Conservation (phyloP, 139 green algal genomes). For the Limnomonas spitsbergensis region DNA sequence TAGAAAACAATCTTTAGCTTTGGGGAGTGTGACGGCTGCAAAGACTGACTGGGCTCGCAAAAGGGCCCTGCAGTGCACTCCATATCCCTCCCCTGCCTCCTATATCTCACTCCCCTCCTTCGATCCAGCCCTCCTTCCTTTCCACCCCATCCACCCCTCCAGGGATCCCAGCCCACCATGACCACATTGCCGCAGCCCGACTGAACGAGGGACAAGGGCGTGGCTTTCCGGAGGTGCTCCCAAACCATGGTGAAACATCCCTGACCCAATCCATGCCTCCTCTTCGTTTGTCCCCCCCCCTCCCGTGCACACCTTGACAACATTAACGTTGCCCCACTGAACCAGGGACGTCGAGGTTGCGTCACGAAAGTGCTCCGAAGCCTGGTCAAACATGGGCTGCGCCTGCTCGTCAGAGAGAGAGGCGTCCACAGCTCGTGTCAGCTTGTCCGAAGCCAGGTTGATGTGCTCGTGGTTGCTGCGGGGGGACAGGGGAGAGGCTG, state of each 20-base stretch:
- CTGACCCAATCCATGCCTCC: no score
- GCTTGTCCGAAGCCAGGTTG: slow-evolving; percentile 53
- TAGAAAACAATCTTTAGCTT: no score
- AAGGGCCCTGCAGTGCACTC: background rate
- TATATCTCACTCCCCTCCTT: no score
- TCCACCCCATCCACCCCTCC: no score
- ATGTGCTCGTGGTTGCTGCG: slow-evolving; percentile 72
- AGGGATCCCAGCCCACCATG: no score
- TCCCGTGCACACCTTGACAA: slow-evolving; percentile 9
- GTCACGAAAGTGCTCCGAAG: slow-evolving; percentile 75
- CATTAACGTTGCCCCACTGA: slow-evolving; percentile 73
- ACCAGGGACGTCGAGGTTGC: slow-evolving; percentile 46
- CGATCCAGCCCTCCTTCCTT: no score
- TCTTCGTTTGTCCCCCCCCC: no score
- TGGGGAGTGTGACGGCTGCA: background rate
- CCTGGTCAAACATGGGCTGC: slow-evolving; percentile 70
- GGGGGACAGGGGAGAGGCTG: background rate
- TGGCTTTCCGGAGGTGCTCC: no score
- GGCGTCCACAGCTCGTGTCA: slow-evolving; percentile 57
- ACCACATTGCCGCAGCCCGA: no score
- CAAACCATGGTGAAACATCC: no score
- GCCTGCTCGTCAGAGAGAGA: slow-evolving; percentile 58
- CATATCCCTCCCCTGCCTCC: no score
- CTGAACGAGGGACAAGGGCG: no score
- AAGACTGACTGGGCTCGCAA: background rate